Evolutionary conservation across 225 moss, liverwort and hornwort species (phyloP), one percentile per base, ranked within the genome.

Genomic region (Climacium dendroides): DNA sequence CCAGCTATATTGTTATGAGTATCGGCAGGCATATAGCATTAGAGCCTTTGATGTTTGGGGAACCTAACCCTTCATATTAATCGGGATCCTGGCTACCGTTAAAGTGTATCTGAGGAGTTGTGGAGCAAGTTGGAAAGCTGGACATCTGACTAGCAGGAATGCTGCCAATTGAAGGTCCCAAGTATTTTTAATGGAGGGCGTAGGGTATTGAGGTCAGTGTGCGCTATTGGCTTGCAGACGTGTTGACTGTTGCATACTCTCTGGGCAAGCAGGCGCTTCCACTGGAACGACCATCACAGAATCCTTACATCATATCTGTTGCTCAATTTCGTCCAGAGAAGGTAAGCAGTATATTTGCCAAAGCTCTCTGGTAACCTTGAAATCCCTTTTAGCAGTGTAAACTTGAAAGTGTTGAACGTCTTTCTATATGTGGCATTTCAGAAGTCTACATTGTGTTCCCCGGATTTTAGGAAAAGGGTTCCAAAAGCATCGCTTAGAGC

Each of bases 241-340:
- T 92, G 89, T 93, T 95, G 94, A 95, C 94, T 95, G 92, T 94
- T 96, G 94, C 91, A 92, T 92, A 93, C 88, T 89, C 90, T 94
- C 89, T 93, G 95, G 91, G 88, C 93, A 94, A 96, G 92, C 96
- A 96, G 95, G 95, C 93, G 89, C 91, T 96, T 91, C 94, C 97
- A 64, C 79, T 98, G 65, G 93, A 92, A 90, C 93, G 98, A 91
- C 85, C 90, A 59, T 83, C 89, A 83, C 74, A 88, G 89, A 86
- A 88, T 76, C 91, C 84, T 7, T 96, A 96, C 89, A 93, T 98
- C 86, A 93, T 98, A 86, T 98, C 96, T 90, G 94, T 98, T 76
- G 97, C 96, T 91, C 97, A 97, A 80, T 97, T 98, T 83, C 97
- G 97, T 43, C 95, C 97, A 34, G 98, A 98, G 84, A 98, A 98